A percentile compares a stretch with the other conserved stretches of the same genome.
Evolutionary conservation across 208 protist genomes (phyloP).

Genomic region (Naegleria fowleri): DNA sequence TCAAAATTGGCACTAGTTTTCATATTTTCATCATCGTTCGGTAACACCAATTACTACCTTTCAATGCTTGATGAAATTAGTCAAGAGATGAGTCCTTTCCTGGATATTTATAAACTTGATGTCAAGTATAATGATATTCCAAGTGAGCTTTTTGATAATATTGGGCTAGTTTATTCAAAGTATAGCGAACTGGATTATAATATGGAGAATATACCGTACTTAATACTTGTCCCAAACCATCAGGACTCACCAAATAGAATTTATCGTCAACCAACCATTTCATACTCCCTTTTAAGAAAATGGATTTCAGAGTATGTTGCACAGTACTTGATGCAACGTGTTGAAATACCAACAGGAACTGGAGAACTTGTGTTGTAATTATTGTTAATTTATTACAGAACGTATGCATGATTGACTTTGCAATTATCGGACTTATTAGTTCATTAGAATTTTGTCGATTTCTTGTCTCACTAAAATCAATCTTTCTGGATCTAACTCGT

Average conservation of each 20-base stretch:
- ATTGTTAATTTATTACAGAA: too few species aligned
- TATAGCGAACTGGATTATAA: background rate
- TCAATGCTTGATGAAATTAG: background rate
- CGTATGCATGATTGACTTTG: too few species aligned
- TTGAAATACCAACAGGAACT: background rate
- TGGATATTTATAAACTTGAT: background rate
- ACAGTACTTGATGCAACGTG: background rate
- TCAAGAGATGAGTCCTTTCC: background rate
- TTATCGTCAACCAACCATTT: background rate
- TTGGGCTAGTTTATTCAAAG: too few species aligned
- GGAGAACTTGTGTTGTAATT: too few species aligned
- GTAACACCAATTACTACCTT: background rate
- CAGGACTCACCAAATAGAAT: background rate
- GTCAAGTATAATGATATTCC: background rate
- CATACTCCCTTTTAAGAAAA: background rate
- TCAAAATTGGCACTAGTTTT: background rate
- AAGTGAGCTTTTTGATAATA: background rate
- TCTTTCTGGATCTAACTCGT: constrained; percentile 68
- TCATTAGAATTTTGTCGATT: constrained; percentile 36
- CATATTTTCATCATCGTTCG: background rate
- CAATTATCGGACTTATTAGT: background rate
- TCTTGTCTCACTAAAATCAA: constrained; percentile 68
- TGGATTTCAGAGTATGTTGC: background rate
- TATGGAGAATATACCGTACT: background rate
- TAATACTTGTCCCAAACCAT: background rate